Base-by-base conservation (phyloP, 306 rosid species). In the Betula pendula region DNA sequence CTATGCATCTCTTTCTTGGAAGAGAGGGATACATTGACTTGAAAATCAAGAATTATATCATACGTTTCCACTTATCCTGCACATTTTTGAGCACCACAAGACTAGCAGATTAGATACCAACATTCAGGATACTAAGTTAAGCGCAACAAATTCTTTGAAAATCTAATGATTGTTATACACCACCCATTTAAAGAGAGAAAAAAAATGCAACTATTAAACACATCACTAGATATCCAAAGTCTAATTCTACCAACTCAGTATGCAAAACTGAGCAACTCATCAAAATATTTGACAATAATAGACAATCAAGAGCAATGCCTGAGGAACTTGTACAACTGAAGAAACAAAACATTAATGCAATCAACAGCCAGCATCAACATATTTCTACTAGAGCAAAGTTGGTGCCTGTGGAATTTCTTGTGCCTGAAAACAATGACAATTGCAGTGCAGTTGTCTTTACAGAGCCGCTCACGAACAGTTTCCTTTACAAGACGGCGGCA, bases 371-470 rank as follows among this genome's bases (percentile, higher is more conserved):
- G 74, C 68, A 58, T 42, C 72, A n/a, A 43, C 20, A 68, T 27
- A 59, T 8, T 70, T 35, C 43, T 50, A 70, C 7, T 62, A 31
- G 3, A 35, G 33, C 51, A 52, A 50, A 53, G 35, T 68, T 62
- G 48, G 74, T 16, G 71, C 63, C 63, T 71, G 19, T n/a, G 8
- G 17, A 76, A 76, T 76, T 62, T 85, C 49, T 70, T 85, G 80
- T 43, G 87, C 90, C 79, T 83, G 87, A 90, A 90, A 48, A 75
- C 88, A 48, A 90, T 86, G 53, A 93, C 72, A 71, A 90, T 84
- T 70, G 94, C 97, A 19, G 96, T 89, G 83, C 97, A 93, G 85
- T 93, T 93, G 81, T 93, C 97, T 85, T 88, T 93, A 79, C 97
- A 93, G 80, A 81, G 87, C 63, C 97, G 87, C 78, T 90, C 97